Conservation (phyloP, 805 yeast genomes). For the Candida pseudoglaebosa region DNA sequence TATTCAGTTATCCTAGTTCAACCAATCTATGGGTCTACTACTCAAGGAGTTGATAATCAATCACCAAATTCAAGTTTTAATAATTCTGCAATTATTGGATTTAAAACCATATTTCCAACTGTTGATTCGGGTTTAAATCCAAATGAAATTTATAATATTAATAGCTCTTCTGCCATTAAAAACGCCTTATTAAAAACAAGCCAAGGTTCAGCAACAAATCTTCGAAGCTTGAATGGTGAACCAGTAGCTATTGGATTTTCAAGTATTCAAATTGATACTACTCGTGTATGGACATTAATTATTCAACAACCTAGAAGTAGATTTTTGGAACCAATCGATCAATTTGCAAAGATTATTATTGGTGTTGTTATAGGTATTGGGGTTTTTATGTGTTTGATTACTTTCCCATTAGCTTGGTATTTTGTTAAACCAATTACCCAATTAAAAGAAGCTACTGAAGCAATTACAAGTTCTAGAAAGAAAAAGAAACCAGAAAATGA, state of each 20-base stretch:
- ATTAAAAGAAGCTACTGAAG: conserved; percentile 79
- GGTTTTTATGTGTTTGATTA: conserved; percentile 65
- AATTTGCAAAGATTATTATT: conserved; percentile 62
- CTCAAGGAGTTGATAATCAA: conserved; percentile 16
- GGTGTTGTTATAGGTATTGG: conserved; percentile 81
- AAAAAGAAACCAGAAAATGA: conserved; percentile 4
- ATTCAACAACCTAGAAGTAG: conserved; percentile 58
- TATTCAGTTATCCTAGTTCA: conserved; percentile 30
- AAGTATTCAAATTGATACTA: conserved; percentile 25
- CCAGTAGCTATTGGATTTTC: conserved; percentile 34
- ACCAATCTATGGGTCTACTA: conserved; percentile 24
- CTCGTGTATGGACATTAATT: conserved; percentile 63
- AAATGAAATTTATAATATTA: conserved; percentile 22
- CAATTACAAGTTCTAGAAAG: conserved; percentile 46
- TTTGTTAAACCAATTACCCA: conserved; percentile 80
- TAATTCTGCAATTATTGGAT: conserved; percentile 44
- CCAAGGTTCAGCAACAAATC: conserved; percentile 26
- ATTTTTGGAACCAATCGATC: conserved; percentile 61
- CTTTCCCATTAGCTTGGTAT: conserved; percentile 79
- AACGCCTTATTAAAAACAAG: conserved; percentile 21
- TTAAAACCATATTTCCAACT: conserved; percentile 30
- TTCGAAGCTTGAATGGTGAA: conserved; percentile 18
- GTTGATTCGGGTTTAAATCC: conserved; percentile 12
- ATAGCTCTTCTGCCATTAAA: conserved; percentile 22
- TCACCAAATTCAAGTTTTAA: conserved; percentile 30